phyloP scores from a whole-genome alignment of 2,329 filamentous ascomycete species.

The Penicillium sp. region DNA sequence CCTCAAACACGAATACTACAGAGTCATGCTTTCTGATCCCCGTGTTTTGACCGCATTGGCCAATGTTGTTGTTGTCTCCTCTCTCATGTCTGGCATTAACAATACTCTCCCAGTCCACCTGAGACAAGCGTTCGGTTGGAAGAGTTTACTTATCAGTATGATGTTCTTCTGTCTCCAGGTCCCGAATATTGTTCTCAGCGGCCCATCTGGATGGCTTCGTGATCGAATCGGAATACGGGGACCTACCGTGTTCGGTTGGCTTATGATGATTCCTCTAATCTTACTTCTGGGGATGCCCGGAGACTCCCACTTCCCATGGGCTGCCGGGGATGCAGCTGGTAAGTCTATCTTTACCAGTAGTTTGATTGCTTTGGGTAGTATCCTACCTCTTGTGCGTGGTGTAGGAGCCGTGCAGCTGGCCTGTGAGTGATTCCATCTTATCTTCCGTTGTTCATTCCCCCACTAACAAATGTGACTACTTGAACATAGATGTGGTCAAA shows the following conservation, averaged over 20 bases:
- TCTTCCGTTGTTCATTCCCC: background rate
- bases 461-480: background rate
- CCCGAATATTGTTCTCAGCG: constrained; percentile 57
- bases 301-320: constrained; percentile 25
- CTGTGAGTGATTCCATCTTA: constrained; percentile 16
- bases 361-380: constrained; percentile 19
- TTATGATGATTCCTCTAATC: constrained; percentile 17
- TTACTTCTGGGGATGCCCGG: constrained; percentile 29
- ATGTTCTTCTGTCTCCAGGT: constrained; percentile 58
- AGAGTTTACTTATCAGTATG: constrained; percentile 54
- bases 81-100: constrained; percentile 54
- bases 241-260: constrained; percentile 23
- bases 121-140: constrained; percentile 53
- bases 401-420: constrained; percentile 28
- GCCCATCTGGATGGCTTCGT: constrained; percentile 53
- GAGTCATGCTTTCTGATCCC: constrained; percentile 43
- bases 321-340: constrained; percentile 16
- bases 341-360: constrained; percentile 21
- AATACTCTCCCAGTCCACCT: constrained; percentile 57
- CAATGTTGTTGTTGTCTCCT: constrained; percentile 47
- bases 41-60: constrained; percentile 44
- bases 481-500: constrained; percentile 17
- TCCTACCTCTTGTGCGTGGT: constrained; percentile 23
- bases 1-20: constrained; percentile 25
- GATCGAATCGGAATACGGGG: constrained; percentile 23